phyloP scores from a whole-genome alignment of 1,284 basidiomycete genomes.

The Dichomitus squalens region DNA sequence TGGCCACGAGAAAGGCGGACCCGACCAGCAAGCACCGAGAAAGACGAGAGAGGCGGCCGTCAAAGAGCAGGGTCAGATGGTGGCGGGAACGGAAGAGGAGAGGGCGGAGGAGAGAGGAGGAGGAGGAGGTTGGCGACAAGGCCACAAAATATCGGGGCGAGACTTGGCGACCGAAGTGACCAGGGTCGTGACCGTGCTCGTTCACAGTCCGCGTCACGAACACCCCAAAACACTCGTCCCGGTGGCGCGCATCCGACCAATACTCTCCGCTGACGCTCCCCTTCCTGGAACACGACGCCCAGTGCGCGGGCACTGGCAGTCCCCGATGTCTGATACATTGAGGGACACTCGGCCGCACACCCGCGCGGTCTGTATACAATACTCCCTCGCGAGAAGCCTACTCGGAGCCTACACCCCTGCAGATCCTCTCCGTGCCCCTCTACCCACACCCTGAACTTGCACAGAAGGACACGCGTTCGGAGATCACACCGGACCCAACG shows the following conservation, averaged over 20 bases:
- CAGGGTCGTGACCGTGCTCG: slow-evolving; percentile 16
- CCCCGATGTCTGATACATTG: slow-evolving; percentile 12
- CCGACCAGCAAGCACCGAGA: slow-evolving; percentile 20
- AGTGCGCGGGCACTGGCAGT: slow-evolving; percentile 1
- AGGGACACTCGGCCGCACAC: slow-evolving; percentile 5
- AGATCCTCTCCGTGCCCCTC: slow-evolving; percentile 13
- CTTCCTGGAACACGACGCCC: slow-evolving; percentile 1
- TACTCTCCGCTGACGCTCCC: slow-evolving; percentile 2
- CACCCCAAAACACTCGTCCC: slow-evolving; percentile 12
- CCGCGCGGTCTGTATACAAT: slow-evolving; percentile 11
- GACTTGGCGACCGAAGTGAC: slow-evolving; percentile 11
- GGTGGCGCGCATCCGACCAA: not conserved
- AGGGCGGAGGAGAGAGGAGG: slow-evolving; percentile 11
- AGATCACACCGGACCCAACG: slow-evolving; percentile 12
- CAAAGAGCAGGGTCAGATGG: not conserved
- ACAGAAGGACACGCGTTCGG: slow-evolving; percentile 12
- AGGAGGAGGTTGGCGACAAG: slow-evolving; percentile 10
- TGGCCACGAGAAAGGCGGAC: slow-evolving; percentile 15
- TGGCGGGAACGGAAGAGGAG: not conserved
- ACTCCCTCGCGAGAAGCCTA: slow-evolving; percentile 1
- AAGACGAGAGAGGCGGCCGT: slow-evolving; percentile 7
- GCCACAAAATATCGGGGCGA: slow-evolving; percentile 5
- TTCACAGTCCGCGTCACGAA: slow-evolving; percentile 16
- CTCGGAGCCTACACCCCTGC: slow-evolving; percentile 9
- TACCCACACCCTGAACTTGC: slow-evolving; percentile 5